Evolutionary conservation across 495 filamentous ascomycete species (phyloP).

Genomic region (Xanthoparmelia taractica): DNA sequence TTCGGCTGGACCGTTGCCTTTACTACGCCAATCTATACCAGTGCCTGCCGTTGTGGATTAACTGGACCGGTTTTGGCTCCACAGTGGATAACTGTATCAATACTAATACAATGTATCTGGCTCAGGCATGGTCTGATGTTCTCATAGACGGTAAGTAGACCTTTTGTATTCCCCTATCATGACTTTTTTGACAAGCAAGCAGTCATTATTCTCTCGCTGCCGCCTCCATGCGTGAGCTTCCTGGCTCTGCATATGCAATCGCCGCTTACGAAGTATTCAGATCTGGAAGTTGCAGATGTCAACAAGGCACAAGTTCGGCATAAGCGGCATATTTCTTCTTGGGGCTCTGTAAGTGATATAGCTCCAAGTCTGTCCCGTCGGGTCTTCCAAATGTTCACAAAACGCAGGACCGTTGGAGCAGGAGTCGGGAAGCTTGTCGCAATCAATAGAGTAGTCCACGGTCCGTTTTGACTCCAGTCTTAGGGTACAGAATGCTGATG

Average conservation of each 20-base stretch:
- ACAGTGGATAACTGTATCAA: background rate
- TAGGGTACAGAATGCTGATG: background rate
- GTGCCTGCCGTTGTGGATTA: background rate
- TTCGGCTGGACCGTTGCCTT: background rate
- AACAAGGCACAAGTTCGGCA: background rate
- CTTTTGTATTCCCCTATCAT: background rate
- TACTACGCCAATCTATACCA: background rate
- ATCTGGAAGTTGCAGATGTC: conserved; percentile 2
- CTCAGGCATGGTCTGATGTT: conserved; percentile 8
- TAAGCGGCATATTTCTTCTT: background rate
- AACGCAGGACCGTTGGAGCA: background rate
- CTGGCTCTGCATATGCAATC: background rate
- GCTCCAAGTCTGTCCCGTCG: background rate
- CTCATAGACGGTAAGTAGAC: background rate
- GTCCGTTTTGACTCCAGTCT: background rate
- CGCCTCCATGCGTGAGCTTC: background rate
- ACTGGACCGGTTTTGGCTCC: background rate
- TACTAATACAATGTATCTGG: background rate
- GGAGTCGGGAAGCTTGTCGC: background rate
- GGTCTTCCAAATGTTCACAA: background rate
- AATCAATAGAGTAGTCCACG: background rate
- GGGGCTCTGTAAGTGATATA: background rate
- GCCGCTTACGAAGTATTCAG: background rate
- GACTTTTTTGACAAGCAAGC: background rate
- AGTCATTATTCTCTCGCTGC: background rate